These are phyloP conservation scores for Ogataea salicorniae DNA, from an alignment of 805 yeast species.

Conservation along the genomic window DNA sequence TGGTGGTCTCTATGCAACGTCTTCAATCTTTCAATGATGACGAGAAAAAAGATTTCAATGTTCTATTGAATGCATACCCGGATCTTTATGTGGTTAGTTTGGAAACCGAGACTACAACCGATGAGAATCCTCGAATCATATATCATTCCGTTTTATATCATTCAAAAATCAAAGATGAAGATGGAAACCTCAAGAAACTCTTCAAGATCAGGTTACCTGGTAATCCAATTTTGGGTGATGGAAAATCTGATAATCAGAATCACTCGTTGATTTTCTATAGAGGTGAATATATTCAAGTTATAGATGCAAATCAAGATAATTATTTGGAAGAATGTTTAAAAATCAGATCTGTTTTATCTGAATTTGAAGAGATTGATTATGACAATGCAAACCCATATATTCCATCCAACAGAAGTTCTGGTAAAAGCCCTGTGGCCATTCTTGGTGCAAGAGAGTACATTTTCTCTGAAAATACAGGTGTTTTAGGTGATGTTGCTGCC, in stretches of 20 bases:
- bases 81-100: slow-evolving; percentile 52
- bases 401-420: slow-evolving; percentile 49
- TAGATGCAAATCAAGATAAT: slow-evolving; percentile 96
- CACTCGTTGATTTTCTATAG: slow-evolving; percentile 80
- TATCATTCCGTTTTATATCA: slow-evolving; percentile 68
- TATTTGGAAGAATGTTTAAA: slow-evolving; percentile 91
- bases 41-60: slow-evolving; percentile 64
- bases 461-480: slow-evolving; percentile 88
- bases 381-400: slow-evolving; percentile 40
- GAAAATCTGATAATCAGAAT: slow-evolving; percentile 94
- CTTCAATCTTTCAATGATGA: slow-evolving; percentile 55
- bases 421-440: slow-evolving; percentile 70
- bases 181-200: slow-evolving; percentile 44
- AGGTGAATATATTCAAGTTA: slow-evolving; percentile 91
- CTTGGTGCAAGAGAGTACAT: slow-evolving; percentile 94
- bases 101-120: slow-evolving; percentile 40
- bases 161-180: slow-evolving; percentile 49
- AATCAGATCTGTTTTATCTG: slow-evolving; percentile 80
- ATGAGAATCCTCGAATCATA: slow-evolving; percentile 18
- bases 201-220: slow-evolving; percentile 77
- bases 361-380: slow-evolving; percentile 75
- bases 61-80: slow-evolving; percentile 70
- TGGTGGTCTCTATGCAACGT: slow-evolving; percentile 87
- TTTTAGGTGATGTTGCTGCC: slow-evolving; percentile 93
- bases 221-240: slow-evolving; percentile 89